Evolutionary conservation across 2,329 filamentous ascomycete species (phyloP).

Genomic region (Claviceps sp.): DNA sequence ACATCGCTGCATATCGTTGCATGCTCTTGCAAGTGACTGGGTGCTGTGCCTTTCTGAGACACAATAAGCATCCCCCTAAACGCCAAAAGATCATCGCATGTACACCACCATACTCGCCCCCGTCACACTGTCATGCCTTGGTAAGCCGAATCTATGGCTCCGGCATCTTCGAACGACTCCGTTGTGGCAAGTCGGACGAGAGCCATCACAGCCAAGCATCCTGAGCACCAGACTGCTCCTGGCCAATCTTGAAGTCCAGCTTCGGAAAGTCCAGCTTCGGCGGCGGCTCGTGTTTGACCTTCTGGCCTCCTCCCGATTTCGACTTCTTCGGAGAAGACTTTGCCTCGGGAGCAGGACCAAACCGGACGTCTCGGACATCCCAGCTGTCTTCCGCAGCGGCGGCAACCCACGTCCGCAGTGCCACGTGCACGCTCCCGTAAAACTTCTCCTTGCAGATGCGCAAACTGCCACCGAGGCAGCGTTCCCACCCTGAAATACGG

Average conservation of each 20-base stretch:
- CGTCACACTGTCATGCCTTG: background rate
- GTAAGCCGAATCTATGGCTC: no score
- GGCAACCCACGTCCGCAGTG: slow-evolving; percentile 76
- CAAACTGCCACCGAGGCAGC: slow-evolving; percentile 70
- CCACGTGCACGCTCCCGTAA: slow-evolving; percentile 83
- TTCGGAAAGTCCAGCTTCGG: slow-evolving; percentile 50
- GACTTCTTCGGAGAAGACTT: slow-evolving; percentile 18
- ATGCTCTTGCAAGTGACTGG: no score
- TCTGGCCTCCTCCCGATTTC: slow-evolving; percentile 18
- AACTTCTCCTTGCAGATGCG: slow-evolving; percentile 96
- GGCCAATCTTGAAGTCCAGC: slow-evolving; percentile 35
- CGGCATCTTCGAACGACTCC: background rate
- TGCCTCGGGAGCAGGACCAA: slow-evolving; percentile 40
- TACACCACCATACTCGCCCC: no score
- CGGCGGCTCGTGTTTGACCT: slow-evolving; percentile 38
- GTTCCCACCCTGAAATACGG: slow-evolving; percentile 78
- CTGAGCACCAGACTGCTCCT: slow-evolving; percentile 14
- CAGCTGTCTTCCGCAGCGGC: slow-evolving; percentile 81
- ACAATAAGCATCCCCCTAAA: no score
- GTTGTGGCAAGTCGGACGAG: background rate
- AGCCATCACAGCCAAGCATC: slow-evolving; percentile 19
- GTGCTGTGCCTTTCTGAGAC: no score
- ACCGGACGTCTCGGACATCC: slow-evolving; percentile 69
- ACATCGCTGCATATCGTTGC: no score
- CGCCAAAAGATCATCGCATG: no score